Conservation (phyloP, 345 rosid species). For the Citrus australasica region DNA sequence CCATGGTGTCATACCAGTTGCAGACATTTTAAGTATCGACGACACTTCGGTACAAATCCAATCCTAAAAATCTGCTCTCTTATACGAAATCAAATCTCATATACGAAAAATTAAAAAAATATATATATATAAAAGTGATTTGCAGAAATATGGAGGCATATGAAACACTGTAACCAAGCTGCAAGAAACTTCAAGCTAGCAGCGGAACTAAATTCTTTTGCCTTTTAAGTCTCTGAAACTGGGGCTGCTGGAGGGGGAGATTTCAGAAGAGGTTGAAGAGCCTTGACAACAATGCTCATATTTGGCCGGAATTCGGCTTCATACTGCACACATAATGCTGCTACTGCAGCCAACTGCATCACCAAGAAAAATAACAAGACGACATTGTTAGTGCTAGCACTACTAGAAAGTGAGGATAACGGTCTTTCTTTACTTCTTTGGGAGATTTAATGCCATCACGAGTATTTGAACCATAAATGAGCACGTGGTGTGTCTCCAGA, state of each 20-base stretch:
- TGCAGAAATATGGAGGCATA: constrained; percentile 16
- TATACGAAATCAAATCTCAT: constrained; percentile 23
- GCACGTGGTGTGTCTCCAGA: background rate
- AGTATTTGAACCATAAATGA: background rate
- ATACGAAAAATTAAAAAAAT: constrained; percentile 13
- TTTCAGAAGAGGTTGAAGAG: constrained; percentile 93
- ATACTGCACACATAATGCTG: constrained; percentile 96
- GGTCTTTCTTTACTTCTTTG: background rate
- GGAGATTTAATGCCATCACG: background rate
- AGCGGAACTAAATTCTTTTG: background rate
- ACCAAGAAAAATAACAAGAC: constrained; percentile 5
- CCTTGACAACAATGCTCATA: constrained; percentile 99
- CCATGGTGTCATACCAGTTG: background rate
- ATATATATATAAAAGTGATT: constrained; percentile 4
- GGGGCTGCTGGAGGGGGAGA: constrained; percentile 30
- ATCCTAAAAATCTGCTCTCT: constrained; percentile 23
- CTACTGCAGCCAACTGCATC: constrained; percentile 90
- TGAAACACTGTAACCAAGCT: constrained; percentile 32
- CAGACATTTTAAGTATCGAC: background rate
- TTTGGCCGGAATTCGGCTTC: constrained; percentile 98
- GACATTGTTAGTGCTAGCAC: background rate
- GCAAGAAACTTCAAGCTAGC: constrained; percentile 14
- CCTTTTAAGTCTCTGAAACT: constrained; percentile 13
- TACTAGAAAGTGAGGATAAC: constrained; percentile 2
- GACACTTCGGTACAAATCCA: constrained; percentile 9